Evolutionary conservation across 306 rosid species (phyloP), one percentile per base, ranked within the genome.

Genomic region (Cucumis cinereus): DNA sequence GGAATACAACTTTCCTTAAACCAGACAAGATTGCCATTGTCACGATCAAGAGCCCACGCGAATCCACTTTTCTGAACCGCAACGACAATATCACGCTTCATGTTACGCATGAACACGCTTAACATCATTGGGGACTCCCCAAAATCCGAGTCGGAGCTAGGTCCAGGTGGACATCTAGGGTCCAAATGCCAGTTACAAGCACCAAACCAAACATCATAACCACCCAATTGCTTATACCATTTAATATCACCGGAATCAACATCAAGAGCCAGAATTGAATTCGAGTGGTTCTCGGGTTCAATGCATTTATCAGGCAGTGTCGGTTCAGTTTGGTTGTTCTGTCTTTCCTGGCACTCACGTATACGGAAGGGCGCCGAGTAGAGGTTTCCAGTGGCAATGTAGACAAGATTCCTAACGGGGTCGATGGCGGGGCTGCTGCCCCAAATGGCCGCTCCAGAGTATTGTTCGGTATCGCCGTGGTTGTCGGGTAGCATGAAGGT

Each of bases 341-440:
- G 78, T 59, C 23, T 77, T 59, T 85, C 86, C n/a, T 84, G 91
- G 60, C 97, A 91, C 50, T 87, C 62, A 2, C 8, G 30, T 5
- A 88, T 64, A 16, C 11, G 79, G 5, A 33, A 49, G 0, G 89
- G 97, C 17, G 89, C 90, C 1, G 87, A 80, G 40, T 91, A 89
- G 0, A 85, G 74, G 88, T 88, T 91, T 4, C 95, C 92, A 0
- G 95, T 89, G 54, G 85, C 91, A 67, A 91, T 75, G 50, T 81
- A 88, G 19, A 86, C 84, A n/a, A 26, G 86, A 36, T 84, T 88
- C 38, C 95, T 77, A 6, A 8, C 0, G 5, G 41, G 26, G 52
- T 91, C 95, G 36, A 91, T 85, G 24, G 97, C 79, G 16, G 97
- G 92, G 72, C 97, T 91, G 52, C 92, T 89, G 77, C 97, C 95